These are phyloP conservation scores for Neonectria hederae DNA, from an alignment of 2,329 filamentous ascomycete genomes.

Conservation along the genomic window DNA sequence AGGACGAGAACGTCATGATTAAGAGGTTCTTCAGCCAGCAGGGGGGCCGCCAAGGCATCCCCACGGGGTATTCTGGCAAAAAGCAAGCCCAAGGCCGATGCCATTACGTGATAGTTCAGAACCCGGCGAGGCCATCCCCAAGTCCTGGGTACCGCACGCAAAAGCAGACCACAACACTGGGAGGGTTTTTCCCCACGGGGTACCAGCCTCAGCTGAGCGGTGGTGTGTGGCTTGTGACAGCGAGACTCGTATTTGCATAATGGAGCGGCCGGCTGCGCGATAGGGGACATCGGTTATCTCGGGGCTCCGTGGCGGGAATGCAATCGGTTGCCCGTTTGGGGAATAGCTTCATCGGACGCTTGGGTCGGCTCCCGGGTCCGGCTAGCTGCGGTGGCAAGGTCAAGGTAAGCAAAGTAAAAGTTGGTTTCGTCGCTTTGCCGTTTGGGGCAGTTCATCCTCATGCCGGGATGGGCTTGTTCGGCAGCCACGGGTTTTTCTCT, in stretches of 20 bases:
- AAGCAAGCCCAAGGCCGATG: slow-evolving; percentile 6
- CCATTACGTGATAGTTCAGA: slow-evolving; percentile 27
- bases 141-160: slow-evolving; percentile 9
- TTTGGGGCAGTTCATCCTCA: background rate
- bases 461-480: background rate
- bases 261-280: too few relatives aligned
- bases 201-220: too few relatives aligned
- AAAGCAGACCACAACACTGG: background rate
- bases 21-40: background rate
- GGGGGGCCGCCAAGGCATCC: slow-evolving; percentile 5
- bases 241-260: background rate
- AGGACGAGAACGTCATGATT: background rate
- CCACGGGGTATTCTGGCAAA: slow-evolving; percentile 18
- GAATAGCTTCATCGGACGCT: slow-evolving; percentile 20
- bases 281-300: slow-evolving; percentile 31
- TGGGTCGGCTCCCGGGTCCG: background rate
- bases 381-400: background rate
- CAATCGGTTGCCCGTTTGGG: slow-evolving; percentile 32
- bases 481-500: too few relatives aligned
- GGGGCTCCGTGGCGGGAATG: slow-evolving; percentile 23
- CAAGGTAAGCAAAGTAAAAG: too few relatives aligned
- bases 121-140: background rate
- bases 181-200: slow-evolving; percentile 21
- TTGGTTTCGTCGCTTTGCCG: background rate
- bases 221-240: background rate